Conservation (phyloP, 768 basidiomycete species). For the Trametes sanguinea region DNA sequence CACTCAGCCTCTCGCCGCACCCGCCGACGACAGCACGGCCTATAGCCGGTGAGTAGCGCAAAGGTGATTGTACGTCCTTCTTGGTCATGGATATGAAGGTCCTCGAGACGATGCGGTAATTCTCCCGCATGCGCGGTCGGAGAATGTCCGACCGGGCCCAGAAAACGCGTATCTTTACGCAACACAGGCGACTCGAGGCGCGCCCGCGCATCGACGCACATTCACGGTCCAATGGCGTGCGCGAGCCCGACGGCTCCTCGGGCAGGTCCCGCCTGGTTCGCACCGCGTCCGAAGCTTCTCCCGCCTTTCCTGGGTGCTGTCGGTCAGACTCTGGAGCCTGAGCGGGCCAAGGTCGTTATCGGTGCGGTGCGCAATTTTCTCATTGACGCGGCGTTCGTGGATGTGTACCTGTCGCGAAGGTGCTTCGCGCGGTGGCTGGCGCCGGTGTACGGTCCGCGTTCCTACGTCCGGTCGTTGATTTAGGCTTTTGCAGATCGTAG, state of each 20-base stretch:
- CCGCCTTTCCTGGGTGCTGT: neutral
- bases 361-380: neutral
- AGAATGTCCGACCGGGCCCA: slow-evolving; percentile 15
- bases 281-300: slow-evolving; percentile 11
- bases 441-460: slow-evolving; percentile 10
- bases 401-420: slow-evolving; percentile 1
- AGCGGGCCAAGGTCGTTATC: neutral
- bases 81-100: neutral
- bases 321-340: neutral
- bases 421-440: neutral
- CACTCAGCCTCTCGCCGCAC: neutral
- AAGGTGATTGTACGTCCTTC: slow-evolving; percentile 6
- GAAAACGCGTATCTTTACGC: slow-evolving; percentile 1
- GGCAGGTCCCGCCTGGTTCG: slow-evolving; percentile 10
- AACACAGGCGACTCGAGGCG: neutral
- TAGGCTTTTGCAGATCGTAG: slow-evolving; percentile 18
- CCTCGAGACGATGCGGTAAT: neutral
- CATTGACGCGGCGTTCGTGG: neutral
- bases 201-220: slow-evolving; percentile 1
- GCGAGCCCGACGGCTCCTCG: slow-evolving; percentile 3
- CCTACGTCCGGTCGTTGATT: neutral
- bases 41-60: neutral
- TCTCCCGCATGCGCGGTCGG: neutral
- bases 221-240: slow-evolving; percentile 8
- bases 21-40: neutral